A percentile compares a stretch with the other conserved stretches of the same genome.
Evolutionary conservation across 1,284 basidiomycete genomes (phyloP).

Genomic region (Boletus semigastroideus): DNA sequence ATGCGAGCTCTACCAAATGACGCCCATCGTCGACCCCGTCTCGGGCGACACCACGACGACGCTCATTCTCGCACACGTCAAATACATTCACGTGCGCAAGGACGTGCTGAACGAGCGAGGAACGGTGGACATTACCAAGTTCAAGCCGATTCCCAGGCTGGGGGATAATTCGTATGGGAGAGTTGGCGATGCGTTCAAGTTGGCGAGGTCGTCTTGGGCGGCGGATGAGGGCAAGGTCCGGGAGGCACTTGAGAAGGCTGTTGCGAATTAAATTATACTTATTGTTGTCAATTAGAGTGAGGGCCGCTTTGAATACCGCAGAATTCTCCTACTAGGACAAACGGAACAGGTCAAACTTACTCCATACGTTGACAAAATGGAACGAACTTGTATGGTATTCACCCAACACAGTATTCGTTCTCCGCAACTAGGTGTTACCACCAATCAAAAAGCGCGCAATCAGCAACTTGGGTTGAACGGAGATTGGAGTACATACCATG

Average conservation of each 20-base stretch:
- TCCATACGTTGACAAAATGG: too few species aligned
- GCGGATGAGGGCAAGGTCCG: background rate
- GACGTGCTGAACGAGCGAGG: constrained; percentile 37
- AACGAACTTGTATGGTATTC: too few species aligned
- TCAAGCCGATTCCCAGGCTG: constrained; percentile 53
- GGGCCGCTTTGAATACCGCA: too few species aligned
- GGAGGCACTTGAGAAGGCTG: background rate
- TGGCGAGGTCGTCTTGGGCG: constrained; percentile 2
- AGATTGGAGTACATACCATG: too few species aligned
- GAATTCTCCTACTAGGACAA: background rate
- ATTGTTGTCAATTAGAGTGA: too few species aligned
- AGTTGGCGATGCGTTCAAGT: constrained; percentile 12
- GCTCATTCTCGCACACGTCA: constrained; percentile 55
- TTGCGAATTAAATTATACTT: background rate
- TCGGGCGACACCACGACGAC: constrained; percentile 38
- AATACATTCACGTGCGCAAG: constrained; percentile 59
- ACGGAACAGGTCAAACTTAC: too few species aligned
- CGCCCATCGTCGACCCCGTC: constrained; percentile 43
- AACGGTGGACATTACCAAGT: constrained; percentile 50
- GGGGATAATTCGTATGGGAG: constrained; percentile 53
- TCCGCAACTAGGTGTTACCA: too few species aligned
- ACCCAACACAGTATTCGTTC: too few species aligned
- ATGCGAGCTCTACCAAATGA: constrained; percentile 50
- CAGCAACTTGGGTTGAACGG: too few species aligned
- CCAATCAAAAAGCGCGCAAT: too few species aligned